These are phyloP conservation scores for Colletotrichum musae DNA, from an alignment of 2,329 filamentous ascomycete species.

Conservation along the genomic window DNA sequence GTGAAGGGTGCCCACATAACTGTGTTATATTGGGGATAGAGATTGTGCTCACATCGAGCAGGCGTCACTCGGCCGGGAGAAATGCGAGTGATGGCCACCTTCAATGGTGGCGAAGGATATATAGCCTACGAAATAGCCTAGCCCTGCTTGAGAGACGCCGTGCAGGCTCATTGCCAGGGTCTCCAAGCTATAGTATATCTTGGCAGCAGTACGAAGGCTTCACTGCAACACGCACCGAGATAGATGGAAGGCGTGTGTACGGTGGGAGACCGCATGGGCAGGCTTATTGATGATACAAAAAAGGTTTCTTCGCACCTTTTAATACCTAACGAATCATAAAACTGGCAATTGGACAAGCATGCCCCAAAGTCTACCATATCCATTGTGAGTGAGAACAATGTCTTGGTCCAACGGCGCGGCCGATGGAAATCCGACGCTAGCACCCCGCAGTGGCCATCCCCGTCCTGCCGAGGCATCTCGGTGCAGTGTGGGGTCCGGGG, in stretches of 20 bases:
- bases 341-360: no score
- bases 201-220: no score
- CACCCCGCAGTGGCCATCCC: constrained; percentile 34
- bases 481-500: constrained; percentile 41
- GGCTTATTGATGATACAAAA: constrained; percentile 11
- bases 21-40: neutral
- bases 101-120: neutral
- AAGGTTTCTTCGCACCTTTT: neutral
- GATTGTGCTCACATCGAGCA: neutral
- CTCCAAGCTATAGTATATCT: neutral
- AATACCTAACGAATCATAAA: neutral
- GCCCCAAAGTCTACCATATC: no score
- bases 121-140: neutral
- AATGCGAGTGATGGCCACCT: neutral
- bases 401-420: neutral
- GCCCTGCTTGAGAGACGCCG: no score
- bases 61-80: neutral
- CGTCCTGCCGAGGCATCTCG: constrained; percentile 39
- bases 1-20: neutral
- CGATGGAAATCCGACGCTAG: constrained; percentile 10
- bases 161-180: neutral
- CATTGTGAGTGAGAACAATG: neutral
- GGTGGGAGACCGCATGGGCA: neutral
- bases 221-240: no score
- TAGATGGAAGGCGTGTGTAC: constrained; percentile 13